Evolutionary conservation across 2,329 filamentous ascomycete genomes (phyloP).

Genomic region (Exserohilum turcica): DNA sequence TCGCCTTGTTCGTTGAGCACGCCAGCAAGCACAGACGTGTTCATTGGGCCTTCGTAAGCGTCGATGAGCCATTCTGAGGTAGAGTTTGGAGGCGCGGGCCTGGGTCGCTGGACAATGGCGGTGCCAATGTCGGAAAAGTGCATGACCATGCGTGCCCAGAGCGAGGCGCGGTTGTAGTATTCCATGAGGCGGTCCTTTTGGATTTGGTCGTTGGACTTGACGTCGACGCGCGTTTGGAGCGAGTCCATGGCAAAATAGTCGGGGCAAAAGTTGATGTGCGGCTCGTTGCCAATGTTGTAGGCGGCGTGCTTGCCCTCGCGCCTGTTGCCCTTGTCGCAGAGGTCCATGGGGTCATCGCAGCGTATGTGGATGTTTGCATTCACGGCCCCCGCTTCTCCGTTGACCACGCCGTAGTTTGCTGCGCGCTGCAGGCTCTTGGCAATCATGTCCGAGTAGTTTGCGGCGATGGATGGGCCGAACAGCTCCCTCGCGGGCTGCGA

Average conservation of each 20-base stretch:
- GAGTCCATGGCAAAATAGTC: conserved; percentile 36
- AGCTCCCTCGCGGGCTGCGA: conserved; percentile 35
- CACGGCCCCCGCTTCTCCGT: conserved; percentile 24
- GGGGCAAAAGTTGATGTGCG: conserved; percentile 42
- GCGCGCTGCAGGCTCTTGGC: conserved; percentile 36
- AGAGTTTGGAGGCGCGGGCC: conserved; percentile 22
- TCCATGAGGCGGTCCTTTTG: conserved; percentile 32
- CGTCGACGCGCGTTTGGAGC: conserved; percentile 32
- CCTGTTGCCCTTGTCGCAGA: conserved; percentile 33
- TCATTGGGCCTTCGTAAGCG: conserved; percentile 33
- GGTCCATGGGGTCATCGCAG: conserved; percentile 41
- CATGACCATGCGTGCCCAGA: conserved; percentile 46
- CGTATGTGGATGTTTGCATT: conserved; percentile 42
- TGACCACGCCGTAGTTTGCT: conserved; percentile 34
- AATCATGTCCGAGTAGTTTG: conserved; percentile 39
- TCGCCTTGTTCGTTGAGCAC: conserved; percentile 36
- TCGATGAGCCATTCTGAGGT: conserved; percentile 28
- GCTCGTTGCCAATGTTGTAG: conserved; percentile 46
- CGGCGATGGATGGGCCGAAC: conserved; percentile 30
- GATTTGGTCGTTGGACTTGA: conserved; percentile 28
- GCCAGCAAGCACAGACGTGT: conserved; percentile 41
- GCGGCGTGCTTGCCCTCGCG: conserved; percentile 38
- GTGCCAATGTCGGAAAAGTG: conserved; percentile 38
- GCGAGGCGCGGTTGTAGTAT: conserved; percentile 43
- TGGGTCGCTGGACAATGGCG: conserved; percentile 30